Evolutionary conservation across 257 asterid genomes (phyloP).

Genomic region (Solanum gandarillasii): DNA sequence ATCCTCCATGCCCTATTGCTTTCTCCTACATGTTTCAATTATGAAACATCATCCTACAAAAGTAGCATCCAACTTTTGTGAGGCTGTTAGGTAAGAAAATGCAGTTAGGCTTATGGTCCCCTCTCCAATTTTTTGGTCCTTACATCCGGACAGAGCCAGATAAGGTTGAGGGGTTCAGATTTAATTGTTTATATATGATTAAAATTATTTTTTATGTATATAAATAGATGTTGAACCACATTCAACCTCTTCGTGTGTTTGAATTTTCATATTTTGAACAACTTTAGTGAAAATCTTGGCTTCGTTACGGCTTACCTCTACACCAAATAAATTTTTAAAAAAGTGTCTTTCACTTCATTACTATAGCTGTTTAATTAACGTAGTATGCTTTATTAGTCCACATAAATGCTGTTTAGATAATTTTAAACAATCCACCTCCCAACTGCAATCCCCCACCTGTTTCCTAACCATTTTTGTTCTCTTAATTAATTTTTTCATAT

Average conservation of each 20-base stretch:
- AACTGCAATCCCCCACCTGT: neutral
- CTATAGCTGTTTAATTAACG: neutral
- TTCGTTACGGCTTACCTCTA: neutral
- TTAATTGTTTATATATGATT: too few relatives aligned
- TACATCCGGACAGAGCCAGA: neutral
- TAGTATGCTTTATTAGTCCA: neutral
- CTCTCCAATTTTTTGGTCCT: neutral
- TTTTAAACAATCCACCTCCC: neutral
- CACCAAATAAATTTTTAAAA: neutral
- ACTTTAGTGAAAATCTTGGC: neutral
- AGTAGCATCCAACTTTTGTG: neutral
- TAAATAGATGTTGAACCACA: neutral
- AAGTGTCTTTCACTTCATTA: neutral
- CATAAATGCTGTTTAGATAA: neutral
- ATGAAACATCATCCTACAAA: neutral
- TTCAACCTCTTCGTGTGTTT: neutral
- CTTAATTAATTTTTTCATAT: constrained; percentile 2
- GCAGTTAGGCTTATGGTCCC: neutral
- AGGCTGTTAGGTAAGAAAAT: constrained; percentile 8
- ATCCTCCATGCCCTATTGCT: neutral
- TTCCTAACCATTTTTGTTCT: neutral
- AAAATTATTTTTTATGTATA: too few relatives aligned
- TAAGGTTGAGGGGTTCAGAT: fast-evolving
- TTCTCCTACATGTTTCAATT: neutral
- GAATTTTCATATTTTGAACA: neutral